These are phyloP conservation scores for Pythium chondricola DNA, from an alignment of 352 stramenopile species.

Conservation along the genomic window DNA sequence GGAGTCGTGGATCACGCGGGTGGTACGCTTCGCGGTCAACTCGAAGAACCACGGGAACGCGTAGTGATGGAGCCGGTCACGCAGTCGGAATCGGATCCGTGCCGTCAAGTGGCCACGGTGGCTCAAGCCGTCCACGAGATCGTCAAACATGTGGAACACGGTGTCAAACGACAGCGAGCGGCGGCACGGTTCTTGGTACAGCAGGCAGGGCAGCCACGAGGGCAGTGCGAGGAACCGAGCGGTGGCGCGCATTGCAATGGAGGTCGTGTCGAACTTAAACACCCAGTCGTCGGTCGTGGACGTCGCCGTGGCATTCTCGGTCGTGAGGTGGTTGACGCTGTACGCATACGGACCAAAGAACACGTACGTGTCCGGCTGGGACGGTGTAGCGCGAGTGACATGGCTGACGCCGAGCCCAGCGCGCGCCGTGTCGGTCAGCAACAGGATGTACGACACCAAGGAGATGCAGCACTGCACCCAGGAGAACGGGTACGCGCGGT, in stretches of 20 bases:
- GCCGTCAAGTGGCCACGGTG: background rate
- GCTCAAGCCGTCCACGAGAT: background rate
- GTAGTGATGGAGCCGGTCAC: conserved; percentile 17
- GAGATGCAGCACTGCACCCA: conserved; percentile 11
- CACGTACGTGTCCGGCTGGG: conserved; percentile 1
- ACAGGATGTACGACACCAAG: conserved; percentile 13
- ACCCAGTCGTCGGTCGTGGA: background rate
- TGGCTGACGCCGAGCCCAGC: conserved; percentile 4
- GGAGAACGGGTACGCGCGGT: conserved; percentile 9
- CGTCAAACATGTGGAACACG: conserved; percentile 7
- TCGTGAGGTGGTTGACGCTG: conserved; percentile 6
- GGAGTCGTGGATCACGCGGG: conserved; percentile 12
- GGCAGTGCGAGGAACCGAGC: background rate
- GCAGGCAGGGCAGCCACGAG: conserved; percentile 7
- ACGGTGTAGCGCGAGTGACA: background rate
- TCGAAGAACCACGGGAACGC: conserved; percentile 21
- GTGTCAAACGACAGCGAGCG: background rate
- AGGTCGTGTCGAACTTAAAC: conserved; percentile 22
- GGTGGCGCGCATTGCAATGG: conserved; percentile 9
- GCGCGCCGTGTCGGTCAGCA: conserved; percentile 13
- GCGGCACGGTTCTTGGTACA: conserved; percentile 8
- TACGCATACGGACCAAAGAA: conserved; percentile 9
- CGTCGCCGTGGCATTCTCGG: background rate
- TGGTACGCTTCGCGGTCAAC: conserved; percentile 1
- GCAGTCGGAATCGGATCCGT: background rate